Evolutionary conservation across 139 green algal species (phyloP).

Genomic region (Raphidocelis subcapitata): DNA sequence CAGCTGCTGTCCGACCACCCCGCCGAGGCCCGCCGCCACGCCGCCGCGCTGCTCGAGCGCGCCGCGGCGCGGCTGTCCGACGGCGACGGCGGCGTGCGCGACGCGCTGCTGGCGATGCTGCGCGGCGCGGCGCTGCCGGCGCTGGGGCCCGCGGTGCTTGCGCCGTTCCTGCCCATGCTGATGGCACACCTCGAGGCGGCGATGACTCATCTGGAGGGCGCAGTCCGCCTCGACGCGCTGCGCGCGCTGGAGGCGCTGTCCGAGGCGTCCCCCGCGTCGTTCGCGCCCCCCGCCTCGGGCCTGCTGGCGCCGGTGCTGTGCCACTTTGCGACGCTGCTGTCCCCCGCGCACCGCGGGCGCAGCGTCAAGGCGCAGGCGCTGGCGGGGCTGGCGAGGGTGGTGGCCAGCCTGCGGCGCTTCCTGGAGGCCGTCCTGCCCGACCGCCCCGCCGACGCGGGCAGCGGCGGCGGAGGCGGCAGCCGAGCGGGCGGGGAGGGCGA

Average conservation of each 20-base stretch:
- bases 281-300: conserved; percentile 34
- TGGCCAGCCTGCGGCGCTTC: conserved; percentile 1
- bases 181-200: conserved; percentile 73
- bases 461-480: too few species aligned
- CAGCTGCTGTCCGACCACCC: conserved; percentile 71
- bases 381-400: neutral
- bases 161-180: conserved; percentile 75
- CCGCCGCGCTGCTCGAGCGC: conserved; percentile 23
- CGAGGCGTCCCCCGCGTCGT: conserved; percentile 48
- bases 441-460: neutral
- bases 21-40: conserved; percentile 28
- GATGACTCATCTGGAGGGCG: conserved; percentile 13
- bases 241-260: conserved; percentile 68
- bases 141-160: conserved; percentile 46
- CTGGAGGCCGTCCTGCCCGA: neutral
- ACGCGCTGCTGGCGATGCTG: conserved; percentile 36
- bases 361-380: conserved; percentile 62
- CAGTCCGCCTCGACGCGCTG: conserved; percentile 52
- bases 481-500: neutral
- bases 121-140: conserved; percentile 44
- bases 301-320: conserved; percentile 45
- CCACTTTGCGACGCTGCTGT: conserved; percentile 67
- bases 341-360: conserved; percentile 36
- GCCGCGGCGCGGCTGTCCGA: conserved; percentile 45
- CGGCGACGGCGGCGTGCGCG: conserved; percentile 33